Evolutionary conservation across 169 alveolate genomes (phyloP).

Genomic region (Miamiensis avidus): DNA sequence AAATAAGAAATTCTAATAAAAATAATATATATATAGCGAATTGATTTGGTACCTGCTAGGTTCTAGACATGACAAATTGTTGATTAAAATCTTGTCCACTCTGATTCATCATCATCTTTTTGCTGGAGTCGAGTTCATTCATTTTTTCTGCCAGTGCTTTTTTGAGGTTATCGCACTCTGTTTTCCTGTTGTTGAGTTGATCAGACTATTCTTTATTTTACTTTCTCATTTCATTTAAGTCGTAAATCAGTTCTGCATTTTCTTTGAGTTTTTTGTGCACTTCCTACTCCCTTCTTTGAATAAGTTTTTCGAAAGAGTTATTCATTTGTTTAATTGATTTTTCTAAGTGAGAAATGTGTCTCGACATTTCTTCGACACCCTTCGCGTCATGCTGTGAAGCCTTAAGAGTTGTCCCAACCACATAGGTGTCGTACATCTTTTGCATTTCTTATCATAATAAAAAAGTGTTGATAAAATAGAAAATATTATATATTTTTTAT

Average conservation of each 20-base stretch:
- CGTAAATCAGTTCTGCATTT: conserved; percentile 67
- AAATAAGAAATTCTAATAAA: too few relatives aligned
- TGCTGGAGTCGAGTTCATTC: neutral
- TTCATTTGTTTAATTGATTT: conserved; percentile 61
- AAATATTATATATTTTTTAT: conserved; percentile 49
- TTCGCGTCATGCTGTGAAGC: conserved; percentile 71
- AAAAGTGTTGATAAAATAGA: conserved; percentile 14
- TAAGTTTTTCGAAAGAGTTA: conserved; percentile 61
- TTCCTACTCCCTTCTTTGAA: conserved; percentile 59
- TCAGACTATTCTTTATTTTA: conserved; percentile 49
- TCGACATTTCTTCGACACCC: conserved; percentile 72
- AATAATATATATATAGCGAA: neutral
- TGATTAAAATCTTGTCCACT: neutral
- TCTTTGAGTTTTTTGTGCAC: conserved; percentile 71
- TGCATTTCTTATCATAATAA: conserved; percentile 47
- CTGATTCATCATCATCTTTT: neutral
- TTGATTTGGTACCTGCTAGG: neutral
- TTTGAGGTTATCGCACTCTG: conserved; percentile 41
- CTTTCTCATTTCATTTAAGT: conserved; percentile 62
- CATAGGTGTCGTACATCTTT: conserved; percentile 64
- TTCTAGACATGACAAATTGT: neutral
- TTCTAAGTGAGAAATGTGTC: conserved; percentile 67
- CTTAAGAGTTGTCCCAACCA: conserved; percentile 59
- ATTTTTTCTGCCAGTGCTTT: conserved; percentile 11
- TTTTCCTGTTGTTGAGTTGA: conserved; percentile 32